phyloP scores from a whole-genome alignment of 177 flowering plant species.

The Vitis hybrid region DNA sequence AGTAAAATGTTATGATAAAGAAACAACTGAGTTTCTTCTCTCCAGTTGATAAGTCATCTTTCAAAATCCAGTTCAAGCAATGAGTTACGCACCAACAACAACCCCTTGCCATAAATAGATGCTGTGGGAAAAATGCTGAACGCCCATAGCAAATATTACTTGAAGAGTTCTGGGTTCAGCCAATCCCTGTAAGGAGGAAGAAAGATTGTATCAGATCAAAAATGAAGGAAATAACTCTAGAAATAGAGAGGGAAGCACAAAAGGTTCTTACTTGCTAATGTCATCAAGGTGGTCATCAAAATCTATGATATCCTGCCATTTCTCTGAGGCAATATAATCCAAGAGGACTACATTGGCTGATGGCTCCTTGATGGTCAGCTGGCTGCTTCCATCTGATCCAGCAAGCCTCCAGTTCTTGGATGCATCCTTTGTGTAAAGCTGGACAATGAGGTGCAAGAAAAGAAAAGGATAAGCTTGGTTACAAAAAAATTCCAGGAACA shows the following conservation, averaged over 20 bases:
- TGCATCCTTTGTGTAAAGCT: slow-evolving; percentile 82
- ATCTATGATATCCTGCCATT: slow-evolving; percentile 75
- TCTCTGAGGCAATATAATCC: slow-evolving; percentile 74
- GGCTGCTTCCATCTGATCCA: slow-evolving; percentile 54
- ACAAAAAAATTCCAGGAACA: background rate
- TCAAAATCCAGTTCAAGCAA: background rate
- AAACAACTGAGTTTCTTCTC: background rate
- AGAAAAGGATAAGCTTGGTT: background rate
- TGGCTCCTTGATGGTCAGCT: slow-evolving; percentile 63
- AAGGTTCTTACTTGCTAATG: slow-evolving; percentile 69
- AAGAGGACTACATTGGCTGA: slow-evolving; percentile 68
- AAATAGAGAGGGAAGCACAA: background rate
- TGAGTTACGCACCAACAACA: background rate
- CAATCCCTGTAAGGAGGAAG: slow-evolving; percentile 68
- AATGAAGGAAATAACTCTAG: background rate
- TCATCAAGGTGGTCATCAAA: slow-evolving; percentile 95
- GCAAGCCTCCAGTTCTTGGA: slow-evolving; percentile 77
- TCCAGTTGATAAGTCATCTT: background rate
- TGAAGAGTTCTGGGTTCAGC: slow-evolving; percentile 84
- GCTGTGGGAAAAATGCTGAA: too few relatives aligned
- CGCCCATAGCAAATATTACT: slow-evolving; percentile 23
- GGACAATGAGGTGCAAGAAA: slow-evolving; percentile 13
- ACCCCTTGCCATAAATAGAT: background rate
- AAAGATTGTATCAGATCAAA: background rate
- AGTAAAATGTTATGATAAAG: background rate